phyloP scores from a whole-genome alignment of 768 basidiomycete species.

The Lenzites betulinus region DNA sequence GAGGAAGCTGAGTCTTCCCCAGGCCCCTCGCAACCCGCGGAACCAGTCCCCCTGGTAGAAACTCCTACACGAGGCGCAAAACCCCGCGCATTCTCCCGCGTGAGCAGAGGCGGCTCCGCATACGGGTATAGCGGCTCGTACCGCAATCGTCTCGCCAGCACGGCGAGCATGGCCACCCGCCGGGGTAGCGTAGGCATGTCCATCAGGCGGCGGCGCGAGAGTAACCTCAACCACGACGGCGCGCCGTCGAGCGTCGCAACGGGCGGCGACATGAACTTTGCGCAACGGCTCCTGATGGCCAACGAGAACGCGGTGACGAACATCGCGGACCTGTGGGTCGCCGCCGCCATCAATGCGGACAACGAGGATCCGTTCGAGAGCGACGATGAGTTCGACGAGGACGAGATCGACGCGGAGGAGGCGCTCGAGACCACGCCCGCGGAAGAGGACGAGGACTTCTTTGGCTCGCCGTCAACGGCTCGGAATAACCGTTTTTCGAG shows the following conservation, averaged over 20 bases:
- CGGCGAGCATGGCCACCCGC: constrained; percentile 31
- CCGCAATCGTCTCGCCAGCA: constrained; percentile 55
- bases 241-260: constrained; percentile 41
- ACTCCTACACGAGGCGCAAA: constrained; percentile 36
- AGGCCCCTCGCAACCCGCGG: constrained; percentile 39
- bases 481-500: constrained; percentile 26
- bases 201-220: constrained; percentile 52
- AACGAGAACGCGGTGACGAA: constrained; percentile 95
- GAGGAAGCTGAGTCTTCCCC: constrained; percentile 37
- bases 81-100: constrained; percentile 48
- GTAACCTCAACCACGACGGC: constrained; percentile 43
- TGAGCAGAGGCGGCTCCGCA: constrained; percentile 72
- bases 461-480: constrained; percentile 16
- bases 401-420: constrained; percentile 30
- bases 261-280: constrained; percentile 73
- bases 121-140: constrained; percentile 71
- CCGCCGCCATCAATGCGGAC: constrained; percentile 93
- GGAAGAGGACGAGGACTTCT: constrained; percentile 30
- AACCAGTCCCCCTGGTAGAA: constrained; percentile 45
- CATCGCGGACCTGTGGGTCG: constrained; percentile 97
- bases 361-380: constrained; percentile 76
- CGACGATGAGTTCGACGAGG: constrained; percentile 41
- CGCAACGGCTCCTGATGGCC: constrained; percentile 85
- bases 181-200: constrained; percentile 58
- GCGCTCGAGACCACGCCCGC: constrained; percentile 33